phyloP scores from a whole-genome alignment of 768 basidiomycete species.

The Paxillus involutus region DNA sequence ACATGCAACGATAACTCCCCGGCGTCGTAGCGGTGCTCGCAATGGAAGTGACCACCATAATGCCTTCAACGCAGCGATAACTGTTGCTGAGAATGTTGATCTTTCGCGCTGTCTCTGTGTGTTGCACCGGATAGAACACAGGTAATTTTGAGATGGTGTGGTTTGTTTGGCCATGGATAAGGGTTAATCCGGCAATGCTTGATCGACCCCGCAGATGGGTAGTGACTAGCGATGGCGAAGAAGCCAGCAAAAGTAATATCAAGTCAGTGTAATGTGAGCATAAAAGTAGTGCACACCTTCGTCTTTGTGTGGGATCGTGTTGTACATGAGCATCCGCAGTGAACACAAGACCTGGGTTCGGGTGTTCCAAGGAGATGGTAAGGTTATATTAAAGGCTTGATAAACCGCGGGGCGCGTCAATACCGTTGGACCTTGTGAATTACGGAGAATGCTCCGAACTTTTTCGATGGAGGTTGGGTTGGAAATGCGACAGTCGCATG shows the following conservation, averaged over 20 bases:
- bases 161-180: conserved; percentile 34
- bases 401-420: conserved; percentile 9
- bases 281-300: conserved; percentile 11
- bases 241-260: conserved; percentile 2
- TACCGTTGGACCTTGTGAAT: not conserved
- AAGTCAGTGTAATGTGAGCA: not conserved
- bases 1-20: conserved; percentile 27
- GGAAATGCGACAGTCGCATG: conserved; percentile 9
- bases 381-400: conserved; percentile 21
- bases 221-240: conserved; percentile 1
- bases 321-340: conserved; percentile 11
- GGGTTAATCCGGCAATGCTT: conserved; percentile 21
- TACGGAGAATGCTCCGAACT: not conserved
- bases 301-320: not conserved
- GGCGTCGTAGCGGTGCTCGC: conserved; percentile 19
- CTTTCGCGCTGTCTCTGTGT: not conserved
- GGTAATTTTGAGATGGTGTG: conserved; percentile 18
- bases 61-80: conserved; percentile 11
- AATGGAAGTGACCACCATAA: conserved; percentile 11
- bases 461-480: conserved; percentile 1
- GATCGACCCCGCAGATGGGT: conserved; percentile 18
- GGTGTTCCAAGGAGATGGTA: conserved; percentile 14
- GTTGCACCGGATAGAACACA: not conserved
- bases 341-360: conserved; percentile 15
- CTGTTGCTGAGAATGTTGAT: not conserved